phyloP scores from a whole-genome alignment of 2,329 filamentous ascomycete species.

The Neonectria punicea region DNA sequence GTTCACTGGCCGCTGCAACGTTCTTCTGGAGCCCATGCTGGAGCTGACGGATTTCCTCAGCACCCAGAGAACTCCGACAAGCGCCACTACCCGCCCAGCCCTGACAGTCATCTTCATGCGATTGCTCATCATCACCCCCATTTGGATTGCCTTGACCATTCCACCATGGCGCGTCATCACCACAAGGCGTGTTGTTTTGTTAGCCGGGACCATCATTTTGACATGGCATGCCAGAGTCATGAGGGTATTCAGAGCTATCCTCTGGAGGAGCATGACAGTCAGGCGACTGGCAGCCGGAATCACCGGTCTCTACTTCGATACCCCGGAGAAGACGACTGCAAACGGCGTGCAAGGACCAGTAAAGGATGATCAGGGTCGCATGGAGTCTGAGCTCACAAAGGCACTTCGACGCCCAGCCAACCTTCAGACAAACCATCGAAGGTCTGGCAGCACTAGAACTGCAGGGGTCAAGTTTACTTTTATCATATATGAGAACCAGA shows the following conservation, averaged over 20 bases:
- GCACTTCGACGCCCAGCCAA: constrained; percentile 48
- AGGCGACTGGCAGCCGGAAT: constrained; percentile 75
- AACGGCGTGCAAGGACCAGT: constrained; percentile 42
- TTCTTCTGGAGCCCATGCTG: constrained; percentile 88
- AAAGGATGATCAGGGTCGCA: constrained; percentile 32
- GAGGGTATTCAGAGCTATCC: constrained; percentile 83
- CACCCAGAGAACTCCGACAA: constrained; percentile 89
- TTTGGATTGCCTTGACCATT: constrained; percentile 87
- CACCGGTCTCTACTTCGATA: constrained; percentile 82
- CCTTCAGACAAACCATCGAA: constrained; percentile 43
- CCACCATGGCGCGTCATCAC: constrained; percentile 88
- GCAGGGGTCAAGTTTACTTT: constrained; percentile 96
- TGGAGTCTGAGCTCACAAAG: constrained; percentile 59
- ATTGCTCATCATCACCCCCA: constrained; percentile 85
- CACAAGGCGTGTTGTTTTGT: constrained; percentile 83
- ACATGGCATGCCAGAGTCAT: constrained; percentile 94
- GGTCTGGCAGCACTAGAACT: constrained; percentile 61
- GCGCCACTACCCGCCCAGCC: constrained; percentile 89
- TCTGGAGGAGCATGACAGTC: constrained; percentile 87
- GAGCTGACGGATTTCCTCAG: constrained; percentile 93
- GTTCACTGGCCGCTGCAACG: constrained; percentile 91
- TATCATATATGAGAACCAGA: constrained; percentile 94
- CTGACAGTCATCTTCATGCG: constrained; percentile 90
- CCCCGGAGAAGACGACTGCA: constrained; percentile 51
- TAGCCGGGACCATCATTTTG: constrained; percentile 84